Evolutionary conservation across 2,329 filamentous ascomycete genomes (phyloP).

Genomic region (Berkeleyomyces basicola): DNA sequence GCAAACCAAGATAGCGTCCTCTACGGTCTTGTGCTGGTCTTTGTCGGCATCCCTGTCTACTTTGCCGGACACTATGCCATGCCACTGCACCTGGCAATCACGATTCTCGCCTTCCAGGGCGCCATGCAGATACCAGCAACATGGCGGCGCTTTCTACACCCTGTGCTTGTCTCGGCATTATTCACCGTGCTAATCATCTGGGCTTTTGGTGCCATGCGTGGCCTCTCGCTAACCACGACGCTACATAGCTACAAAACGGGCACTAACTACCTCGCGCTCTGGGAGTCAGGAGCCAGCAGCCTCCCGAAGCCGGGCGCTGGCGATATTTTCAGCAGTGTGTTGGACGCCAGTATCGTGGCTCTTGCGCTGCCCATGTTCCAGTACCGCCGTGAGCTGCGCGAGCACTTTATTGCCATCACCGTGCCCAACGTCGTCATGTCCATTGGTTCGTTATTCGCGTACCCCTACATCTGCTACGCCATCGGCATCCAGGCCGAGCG

Average conservation of each 20-base stretch:
- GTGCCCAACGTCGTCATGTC: constrained; percentile 36
- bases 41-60: constrained; percentile 38
- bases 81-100: constrained; percentile 30
- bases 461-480: constrained; percentile 36
- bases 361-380: constrained; percentile 45
- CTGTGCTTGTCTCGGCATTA: constrained; percentile 38
- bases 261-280: constrained; percentile 36
- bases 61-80: constrained; percentile 35
- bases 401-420: constrained; percentile 37
- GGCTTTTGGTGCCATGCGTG: constrained; percentile 31
- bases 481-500: constrained; percentile 37
- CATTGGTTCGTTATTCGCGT: constrained; percentile 37
- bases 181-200: constrained; percentile 36
- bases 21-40: constrained; percentile 29
- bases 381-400: constrained; percentile 37
- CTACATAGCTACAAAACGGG: constrained; percentile 35
- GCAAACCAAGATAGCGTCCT: constrained; percentile 29
- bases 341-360: constrained; percentile 42
- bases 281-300: constrained; percentile 17
- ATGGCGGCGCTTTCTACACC: constrained; percentile 38
- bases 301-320: constrained; percentile 33
- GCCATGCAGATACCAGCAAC: constrained; percentile 31
- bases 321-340: constrained; percentile 35
- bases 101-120: constrained; percentile 34
- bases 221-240: constrained; percentile 25